Base-by-base conservation (phyloP, 1,284 basidiomycete genomes). In the Fomitopsis pinicola region DNA sequence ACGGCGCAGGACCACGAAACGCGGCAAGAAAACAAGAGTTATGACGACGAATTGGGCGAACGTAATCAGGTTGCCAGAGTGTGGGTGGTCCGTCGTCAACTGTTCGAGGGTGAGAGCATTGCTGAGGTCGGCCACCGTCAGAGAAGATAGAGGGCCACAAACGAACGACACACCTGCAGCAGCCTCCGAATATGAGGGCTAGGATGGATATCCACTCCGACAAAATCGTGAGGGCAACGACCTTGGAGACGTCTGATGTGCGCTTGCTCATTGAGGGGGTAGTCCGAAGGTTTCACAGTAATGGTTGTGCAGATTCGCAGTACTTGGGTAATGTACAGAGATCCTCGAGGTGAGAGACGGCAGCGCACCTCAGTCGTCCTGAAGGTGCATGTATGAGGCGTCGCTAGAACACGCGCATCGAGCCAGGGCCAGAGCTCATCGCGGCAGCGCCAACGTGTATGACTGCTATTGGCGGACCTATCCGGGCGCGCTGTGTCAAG, bases 41-140 rank as follows among this genome's bases (percentile, higher is more conserved):
- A 95, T 87, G 67, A 89, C 72, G 58, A 91, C 64, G 74, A 95
- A 95, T 73, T 96, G 94, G 50, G 88, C 82, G 67, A 95, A 90
- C 0, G 94, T 96, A 69, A 96, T 86, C 58, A 96, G 82, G 22
- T 89, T 85, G 59, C 94, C 94, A 55, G 85, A 76, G 28, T 79
- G 75, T 10, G 89, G 87, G 67, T 88, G 80, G 55, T 81, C 75
- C 3, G 83, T 80, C 2, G 87, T 90, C 19, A 90, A 75, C 64
- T 85, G 82, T 71, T 92, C 89, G 2, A 88, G 74, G 1, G 89
- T 86, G 58, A 91, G 78, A 35, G 90, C 91, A 72, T 92, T 91
- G 67, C 88, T 89, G 66, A 4, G 44, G 28, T 10, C 38, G 44
- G 5, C 53, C 26, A 35, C 26, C 54, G 6, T 64, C 59, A 46